Conservation (phyloP, 78 protist genomes). For the Creolimax fragrantissima region DNA sequence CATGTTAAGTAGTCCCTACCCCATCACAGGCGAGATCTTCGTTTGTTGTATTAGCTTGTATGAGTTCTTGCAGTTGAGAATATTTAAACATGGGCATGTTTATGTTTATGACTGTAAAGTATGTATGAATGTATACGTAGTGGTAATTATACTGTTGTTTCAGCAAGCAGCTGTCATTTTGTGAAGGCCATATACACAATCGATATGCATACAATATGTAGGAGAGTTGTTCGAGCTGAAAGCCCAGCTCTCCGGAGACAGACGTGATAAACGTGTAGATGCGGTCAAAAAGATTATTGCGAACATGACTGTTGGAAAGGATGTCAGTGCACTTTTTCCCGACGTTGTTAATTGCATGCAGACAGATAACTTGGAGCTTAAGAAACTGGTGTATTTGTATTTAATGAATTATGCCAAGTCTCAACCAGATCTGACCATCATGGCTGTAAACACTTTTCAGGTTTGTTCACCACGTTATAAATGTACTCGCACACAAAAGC, state of each 20-base stretch:
- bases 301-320: conserved; percentile 98
- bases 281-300: conserved; percentile 98
- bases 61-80: no score
- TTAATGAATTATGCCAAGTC: conserved; percentile 94
- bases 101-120: no score
- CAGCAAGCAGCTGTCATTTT: no score
- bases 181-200: no score
- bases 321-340: conserved; percentile 55
- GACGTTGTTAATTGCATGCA: conserved; percentile 90
- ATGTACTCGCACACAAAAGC: neutral
- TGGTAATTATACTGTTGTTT: no score
- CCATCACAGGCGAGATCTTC: no score
- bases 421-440: conserved; percentile 94
- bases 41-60: no score
- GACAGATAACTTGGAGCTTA: conserved; percentile 86
- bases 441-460: conserved; percentile 95
- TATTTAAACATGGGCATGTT: no score
- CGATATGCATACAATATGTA: no score
- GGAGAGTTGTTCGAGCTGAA: conserved; percentile 40
- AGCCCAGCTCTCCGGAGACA: conserved; percentile 22
- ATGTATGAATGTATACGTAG: no score
- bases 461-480: conserved; percentile 24
- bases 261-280: conserved; percentile 56
- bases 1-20: no score
- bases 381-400: conserved; percentile 97